A percentile compares a stretch with the other conserved stretches of the same genome.
These are phyloP conservation scores for Torulaspora gathmanii DNA, from an alignment of 805 yeast genomes.

Conservation along the genomic window DNA sequence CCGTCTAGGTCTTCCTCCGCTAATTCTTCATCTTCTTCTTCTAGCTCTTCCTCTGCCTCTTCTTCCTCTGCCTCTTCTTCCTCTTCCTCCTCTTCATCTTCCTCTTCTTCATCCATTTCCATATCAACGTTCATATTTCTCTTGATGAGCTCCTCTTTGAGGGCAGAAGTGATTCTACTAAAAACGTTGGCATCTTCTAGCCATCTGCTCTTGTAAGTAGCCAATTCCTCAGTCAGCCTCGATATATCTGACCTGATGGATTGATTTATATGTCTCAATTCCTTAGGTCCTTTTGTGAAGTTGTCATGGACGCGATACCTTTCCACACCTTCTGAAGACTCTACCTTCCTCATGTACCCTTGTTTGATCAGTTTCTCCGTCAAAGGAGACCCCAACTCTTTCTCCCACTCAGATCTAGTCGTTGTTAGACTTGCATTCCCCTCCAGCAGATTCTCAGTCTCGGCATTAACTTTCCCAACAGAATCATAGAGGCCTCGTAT, in stretches of 20 bases:
- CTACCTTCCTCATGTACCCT: slow-evolving; percentile 17
- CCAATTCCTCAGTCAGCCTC: slow-evolving; percentile 22
- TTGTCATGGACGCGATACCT: slow-evolving; percentile 26
- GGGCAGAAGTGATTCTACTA: slow-evolving; percentile 22
- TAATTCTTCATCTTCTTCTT: not conserved
- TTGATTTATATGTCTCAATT: slow-evolving; percentile 23
- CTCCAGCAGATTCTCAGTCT: slow-evolving; percentile 21
- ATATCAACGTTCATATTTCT: slow-evolving; percentile 18
- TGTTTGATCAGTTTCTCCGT: slow-evolving; percentile 23
- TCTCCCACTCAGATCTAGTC: slow-evolving; percentile 28
- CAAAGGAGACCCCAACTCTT: slow-evolving; percentile 23
- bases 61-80: slow-evolving; percentile 10
- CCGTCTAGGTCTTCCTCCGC: not conserved
- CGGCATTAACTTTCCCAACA: slow-evolving; percentile 24
- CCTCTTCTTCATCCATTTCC: slow-evolving; percentile 13
- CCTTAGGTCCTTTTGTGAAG: slow-evolving; percentile 28
- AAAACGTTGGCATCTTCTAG: slow-evolving; percentile 31
- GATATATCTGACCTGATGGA: slow-evolving; percentile 26
- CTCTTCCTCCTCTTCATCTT: slow-evolving; percentile 17
- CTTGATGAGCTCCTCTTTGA: slow-evolving; percentile 26
- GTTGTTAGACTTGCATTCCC: slow-evolving; percentile 25
- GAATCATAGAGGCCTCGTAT: slow-evolving; percentile 25
- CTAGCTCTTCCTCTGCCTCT: slow-evolving; percentile 7
- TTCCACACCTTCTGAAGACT: slow-evolving; percentile 11
- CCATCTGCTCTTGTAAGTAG: slow-evolving; percentile 29